Evolutionary conservation across 139 green algal species (phyloP), one percentile per base, ranked within the genome.

Genomic region (Dunaliella primolecta): DNA sequence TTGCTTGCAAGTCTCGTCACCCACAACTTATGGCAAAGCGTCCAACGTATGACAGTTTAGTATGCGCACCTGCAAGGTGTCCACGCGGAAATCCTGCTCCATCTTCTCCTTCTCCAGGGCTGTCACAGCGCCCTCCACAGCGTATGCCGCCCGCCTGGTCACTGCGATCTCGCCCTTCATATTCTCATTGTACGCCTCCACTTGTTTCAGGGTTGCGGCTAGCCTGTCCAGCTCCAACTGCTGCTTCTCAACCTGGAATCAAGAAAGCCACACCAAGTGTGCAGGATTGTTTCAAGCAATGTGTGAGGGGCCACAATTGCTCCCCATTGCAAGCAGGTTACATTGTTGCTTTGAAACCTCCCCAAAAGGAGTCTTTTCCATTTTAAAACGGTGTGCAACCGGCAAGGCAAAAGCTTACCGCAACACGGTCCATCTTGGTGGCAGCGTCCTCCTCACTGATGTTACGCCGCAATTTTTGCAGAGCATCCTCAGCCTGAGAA

Each of bases 151-250:
- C 1, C 95, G 91, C 80, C 94, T 85, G 1, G 96, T 97, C 1
- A 95, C 93, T 1, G 95, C 93, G 75, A 98, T 96, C 89, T 98
- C 95, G 29, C 89, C 86, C 87, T 92, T 93, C 86, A 93, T 91
- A n/a, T 84, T 84, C 78, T 94, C 92, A 71, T 93, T 93, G 86
- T 93, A 92, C 27, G 86, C 82, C 89, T 94, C 90, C 21, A 94
- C 75, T 80, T 95, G 93, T 79, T 92, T 92, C 24, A 96, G 87
- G 20, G 91, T 94, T 36, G 86, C 86, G 0, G 86, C 89, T 55
- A 98, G 88, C 15, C 87, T 75, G 85, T 98, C 95, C 80, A 97
- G 88, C 88, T 98, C 93, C 37, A 84, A 36, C 84, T 98, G 93
- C 76, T 94, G 88, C 78, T 88, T 87, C 78, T 97, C 91, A 3